These are phyloP conservation scores for Kwoniella sp. DNA, from an alignment of 768 basidiomycete genomes.

Conservation along the genomic window DNA sequence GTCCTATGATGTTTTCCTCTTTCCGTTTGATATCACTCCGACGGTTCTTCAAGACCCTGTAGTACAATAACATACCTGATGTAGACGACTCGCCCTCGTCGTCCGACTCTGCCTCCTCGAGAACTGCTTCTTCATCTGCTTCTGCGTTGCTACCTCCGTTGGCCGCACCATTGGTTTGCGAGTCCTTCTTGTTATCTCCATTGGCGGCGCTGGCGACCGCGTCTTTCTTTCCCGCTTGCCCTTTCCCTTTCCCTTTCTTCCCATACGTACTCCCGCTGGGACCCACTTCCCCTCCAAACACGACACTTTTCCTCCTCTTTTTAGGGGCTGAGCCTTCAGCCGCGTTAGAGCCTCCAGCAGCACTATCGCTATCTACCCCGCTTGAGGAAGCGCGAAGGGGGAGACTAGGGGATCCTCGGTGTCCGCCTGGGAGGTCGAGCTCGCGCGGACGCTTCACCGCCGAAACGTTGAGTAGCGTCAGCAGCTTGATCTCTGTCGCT, in stretches of 20 bases:
- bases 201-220: constrained; percentile 18
- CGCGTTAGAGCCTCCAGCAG: neutral
- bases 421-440: constrained; percentile 50
- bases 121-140: constrained; percentile 4
- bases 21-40: no score
- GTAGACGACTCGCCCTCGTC: constrained; percentile 17
- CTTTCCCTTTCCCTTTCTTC: constrained; percentile 39
- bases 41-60: no score
- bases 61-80: constrained; percentile 7
- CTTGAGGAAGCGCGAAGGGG: constrained; percentile 7
- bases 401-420: constrained; percentile 35
- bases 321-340: constrained; percentile 1
- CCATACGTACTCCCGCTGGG: constrained; percentile 52
- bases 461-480: constrained; percentile 88
- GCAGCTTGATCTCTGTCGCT: constrained; percentile 61
- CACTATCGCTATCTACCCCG: neutral
- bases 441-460: constrained; percentile 64
- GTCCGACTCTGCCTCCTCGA: constrained; percentile 22
- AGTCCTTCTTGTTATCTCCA: constrained; percentile 28
- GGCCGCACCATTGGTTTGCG: neutral
- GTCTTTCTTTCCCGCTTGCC: constrained; percentile 20
- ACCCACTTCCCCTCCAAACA: constrained; percentile 54
- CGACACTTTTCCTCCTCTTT: constrained; percentile 52
- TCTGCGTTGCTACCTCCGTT: constrained; percentile 18
- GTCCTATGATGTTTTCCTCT: neutral